Conservation (phyloP, 768 basidiomycete species). For the Gelatoporia subvermispora region DNA sequence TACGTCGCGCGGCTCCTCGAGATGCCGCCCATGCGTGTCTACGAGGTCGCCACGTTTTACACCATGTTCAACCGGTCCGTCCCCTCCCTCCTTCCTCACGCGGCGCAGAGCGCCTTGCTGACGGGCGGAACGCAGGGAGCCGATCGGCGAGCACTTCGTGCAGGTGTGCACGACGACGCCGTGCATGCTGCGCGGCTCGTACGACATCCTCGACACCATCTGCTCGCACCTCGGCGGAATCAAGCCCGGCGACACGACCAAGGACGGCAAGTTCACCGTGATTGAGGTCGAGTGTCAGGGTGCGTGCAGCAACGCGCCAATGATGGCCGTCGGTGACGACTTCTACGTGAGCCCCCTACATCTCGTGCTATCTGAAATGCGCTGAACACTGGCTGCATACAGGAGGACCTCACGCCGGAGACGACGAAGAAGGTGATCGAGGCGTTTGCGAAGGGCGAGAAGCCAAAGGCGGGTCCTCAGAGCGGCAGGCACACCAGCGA, state of each 20-base stretch:
- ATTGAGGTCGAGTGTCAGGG: conserved; percentile 99
- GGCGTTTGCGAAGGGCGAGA: conserved; percentile 74
- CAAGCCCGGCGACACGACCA: conserved; percentile 87
- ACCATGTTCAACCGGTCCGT: conserved; percentile 98
- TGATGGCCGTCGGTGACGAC: conserved; percentile 94
- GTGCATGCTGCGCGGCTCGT: conserved; percentile 92
- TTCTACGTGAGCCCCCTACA: conserved; percentile 68
- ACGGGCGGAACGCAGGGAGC: too few relatives aligned
- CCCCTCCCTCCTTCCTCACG: not conserved
- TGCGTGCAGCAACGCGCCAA: conserved; percentile 96
- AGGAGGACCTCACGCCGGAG: conserved; percentile 83
- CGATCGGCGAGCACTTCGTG: conserved; percentile 89
- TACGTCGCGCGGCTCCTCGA: conserved; percentile 90
- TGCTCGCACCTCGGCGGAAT: conserved; percentile 79
- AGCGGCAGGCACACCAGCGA: conserved; percentile 83
- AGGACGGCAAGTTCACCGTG: conserved; percentile 94
- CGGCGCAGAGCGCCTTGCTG: not conserved
- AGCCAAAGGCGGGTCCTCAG: conserved; percentile 93
- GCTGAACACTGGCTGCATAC: not conserved
- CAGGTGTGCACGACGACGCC: conserved; percentile 99
- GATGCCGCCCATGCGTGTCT: conserved; percentile 97
- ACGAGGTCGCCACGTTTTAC: conserved; percentile 99
- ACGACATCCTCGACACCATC: conserved; percentile 82
- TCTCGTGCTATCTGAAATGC: conserved; percentile 2
- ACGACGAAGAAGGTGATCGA: conserved; percentile 78